These are phyloP conservation scores for Sanghuangporus sanghuang DNA, from an alignment of 1,284 basidiomycete genomes.

Conservation along the genomic window DNA sequence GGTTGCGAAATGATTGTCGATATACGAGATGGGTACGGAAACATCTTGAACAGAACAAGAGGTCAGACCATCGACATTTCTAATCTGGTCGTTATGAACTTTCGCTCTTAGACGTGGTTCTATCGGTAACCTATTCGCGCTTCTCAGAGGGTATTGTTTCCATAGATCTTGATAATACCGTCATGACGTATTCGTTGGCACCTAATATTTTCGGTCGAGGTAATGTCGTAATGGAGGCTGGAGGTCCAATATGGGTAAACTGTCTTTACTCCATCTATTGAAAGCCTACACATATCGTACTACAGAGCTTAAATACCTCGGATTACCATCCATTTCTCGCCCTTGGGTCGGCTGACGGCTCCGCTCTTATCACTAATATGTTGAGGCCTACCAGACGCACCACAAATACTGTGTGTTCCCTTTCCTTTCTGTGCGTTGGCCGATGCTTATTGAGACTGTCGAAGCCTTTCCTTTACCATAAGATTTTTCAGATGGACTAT, in stretches of 20 bases:
- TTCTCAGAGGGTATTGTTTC: slow-evolving; percentile 64
- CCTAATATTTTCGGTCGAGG: slow-evolving; percentile 72
- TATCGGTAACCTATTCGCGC: slow-evolving; percentile 56
- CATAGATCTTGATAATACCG: slow-evolving; percentile 72
- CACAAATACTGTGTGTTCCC: slow-evolving; percentile 52
- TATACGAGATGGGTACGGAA: slow-evolving; percentile 58
- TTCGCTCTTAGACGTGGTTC: slow-evolving; percentile 56
- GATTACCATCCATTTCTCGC: slow-evolving; percentile 86
- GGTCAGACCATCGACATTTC: slow-evolving; percentile 32
- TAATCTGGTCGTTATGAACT: not conserved
- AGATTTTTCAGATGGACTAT: slow-evolving; percentile 84
- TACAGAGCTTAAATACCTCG: slow-evolving; percentile 66
- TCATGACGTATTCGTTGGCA: slow-evolving; percentile 67
- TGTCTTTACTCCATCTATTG: not conserved
- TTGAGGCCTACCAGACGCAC: slow-evolving; percentile 64
- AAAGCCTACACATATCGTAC: not conserved
- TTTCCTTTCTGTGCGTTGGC: slow-evolving; percentile 15
- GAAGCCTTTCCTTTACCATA: slow-evolving; percentile 74
- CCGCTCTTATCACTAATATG: slow-evolving; percentile 66
- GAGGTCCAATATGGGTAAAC: slow-evolving; percentile 77
- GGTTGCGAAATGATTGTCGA: slow-evolving; percentile 71
- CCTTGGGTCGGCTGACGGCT: slow-evolving; percentile 78
- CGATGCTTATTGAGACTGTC: not conserved
- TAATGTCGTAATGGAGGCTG: slow-evolving; percentile 63
- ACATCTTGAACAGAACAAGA: slow-evolving; percentile 71